Evolutionary conservation across 495 filamentous ascomycete species (phyloP).

Genomic region (Aspergillus leporis): DNA sequence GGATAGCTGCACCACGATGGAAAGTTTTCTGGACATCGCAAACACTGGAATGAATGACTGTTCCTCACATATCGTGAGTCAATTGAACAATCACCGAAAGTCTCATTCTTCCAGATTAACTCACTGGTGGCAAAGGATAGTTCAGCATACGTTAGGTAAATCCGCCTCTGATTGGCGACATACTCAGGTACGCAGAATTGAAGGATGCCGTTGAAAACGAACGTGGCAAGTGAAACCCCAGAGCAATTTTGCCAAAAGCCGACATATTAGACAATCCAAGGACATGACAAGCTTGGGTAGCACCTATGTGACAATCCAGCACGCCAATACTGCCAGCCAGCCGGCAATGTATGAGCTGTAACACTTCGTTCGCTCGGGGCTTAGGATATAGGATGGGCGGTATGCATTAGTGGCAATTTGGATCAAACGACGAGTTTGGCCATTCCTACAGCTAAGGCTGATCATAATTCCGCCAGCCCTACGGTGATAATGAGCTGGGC

Average conservation of each 20-base stretch:
- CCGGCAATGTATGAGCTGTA: slow-evolving; percentile 32
- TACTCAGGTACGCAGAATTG: slow-evolving; percentile 24
- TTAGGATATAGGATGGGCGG: slow-evolving; percentile 33
- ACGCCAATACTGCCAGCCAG: slow-evolving; percentile 39
- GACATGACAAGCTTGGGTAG: not conserved
- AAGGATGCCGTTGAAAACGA: slow-evolving; percentile 25
- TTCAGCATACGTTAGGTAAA: slow-evolving; percentile 29
- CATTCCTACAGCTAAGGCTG: slow-evolving; percentile 25
- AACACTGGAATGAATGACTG: slow-evolving; percentile 29
- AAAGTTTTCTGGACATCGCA: slow-evolving; percentile 17
- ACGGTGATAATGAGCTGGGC: slow-evolving; percentile 26
- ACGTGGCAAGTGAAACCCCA: slow-evolving; percentile 20
- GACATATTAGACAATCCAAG: not conserved
- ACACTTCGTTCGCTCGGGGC: slow-evolving; percentile 17
- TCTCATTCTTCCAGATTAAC: not conserved
- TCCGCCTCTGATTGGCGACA: slow-evolving; percentile 27
- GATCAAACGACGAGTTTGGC: no score
- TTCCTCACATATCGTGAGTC: not conserved
- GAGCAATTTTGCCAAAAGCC: slow-evolving; percentile 19
- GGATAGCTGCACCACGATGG: slow-evolving; percentile 17
- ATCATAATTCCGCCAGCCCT: slow-evolving; percentile 29
- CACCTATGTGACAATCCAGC: slow-evolving; percentile 34
- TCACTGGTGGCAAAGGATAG: slow-evolving; percentile 13
- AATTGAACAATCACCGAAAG: no score
- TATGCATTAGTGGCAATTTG: no score